phyloP scores from a whole-genome alignment of 306 rosid genomes.

The Cucurbita ficifolia region DNA sequence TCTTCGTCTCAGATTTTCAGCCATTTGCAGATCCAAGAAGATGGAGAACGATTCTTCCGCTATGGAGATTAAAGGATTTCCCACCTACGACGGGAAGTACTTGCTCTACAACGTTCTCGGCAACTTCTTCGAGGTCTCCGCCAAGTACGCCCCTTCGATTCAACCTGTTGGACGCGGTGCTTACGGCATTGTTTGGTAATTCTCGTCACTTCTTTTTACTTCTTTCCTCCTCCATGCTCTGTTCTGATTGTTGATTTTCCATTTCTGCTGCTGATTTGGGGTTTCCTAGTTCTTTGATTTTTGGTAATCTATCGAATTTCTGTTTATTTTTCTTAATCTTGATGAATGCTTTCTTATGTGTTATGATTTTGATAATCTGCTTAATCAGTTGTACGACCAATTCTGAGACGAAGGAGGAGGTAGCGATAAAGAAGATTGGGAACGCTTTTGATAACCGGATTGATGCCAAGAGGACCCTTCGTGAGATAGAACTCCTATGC shows the following conservation, averaged over 20 bases:
- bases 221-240: no score
- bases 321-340: neutral
- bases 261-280: neutral
- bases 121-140: slow-evolving; percentile 50
- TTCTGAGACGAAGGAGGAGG: slow-evolving; percentile 44
- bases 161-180: slow-evolving; percentile 95
- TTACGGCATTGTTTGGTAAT: slow-evolving; percentile 85
- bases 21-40: neutral
- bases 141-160: slow-evolving; percentile 67
- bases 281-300: neutral
- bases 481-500: slow-evolving; percentile 54
- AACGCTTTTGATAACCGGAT: slow-evolving; percentile 56
- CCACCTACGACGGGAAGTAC: slow-evolving; percentile 39
- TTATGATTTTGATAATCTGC: slow-evolving; percentile 2
- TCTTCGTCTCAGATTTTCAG: neutral
- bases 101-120: slow-evolving; percentile 62
- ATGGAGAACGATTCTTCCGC: slow-evolving; percentile 24
- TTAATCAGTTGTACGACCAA: slow-evolving; percentile 36
- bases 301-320: neutral
- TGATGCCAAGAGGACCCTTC: slow-evolving; percentile 57
- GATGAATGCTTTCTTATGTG: neutral
- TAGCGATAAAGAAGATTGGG: slow-evolving; percentile 58
- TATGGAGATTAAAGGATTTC: slow-evolving; percentile 26
- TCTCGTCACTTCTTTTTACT: neutral
- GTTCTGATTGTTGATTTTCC: neutral